These are phyloP conservation scores for Sicyos baderoa DNA, from an alignment of 306 rosid species.

Conservation along the genomic window DNA sequence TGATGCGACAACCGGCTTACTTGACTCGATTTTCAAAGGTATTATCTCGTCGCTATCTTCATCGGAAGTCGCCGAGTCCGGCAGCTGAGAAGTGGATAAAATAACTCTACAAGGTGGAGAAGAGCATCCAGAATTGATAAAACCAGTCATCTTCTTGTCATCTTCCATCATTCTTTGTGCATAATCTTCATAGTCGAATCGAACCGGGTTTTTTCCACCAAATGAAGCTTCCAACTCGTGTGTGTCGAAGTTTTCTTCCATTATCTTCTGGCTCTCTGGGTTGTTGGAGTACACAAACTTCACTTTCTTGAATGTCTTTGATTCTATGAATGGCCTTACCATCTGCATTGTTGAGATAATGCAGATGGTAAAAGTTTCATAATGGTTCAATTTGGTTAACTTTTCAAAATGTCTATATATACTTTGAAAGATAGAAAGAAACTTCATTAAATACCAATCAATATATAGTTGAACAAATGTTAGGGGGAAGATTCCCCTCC, in stretches of 20 bases:
- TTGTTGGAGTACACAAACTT: constrained; percentile 57
- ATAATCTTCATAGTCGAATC: constrained; percentile 39
- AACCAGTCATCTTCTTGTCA: constrained; percentile 36
- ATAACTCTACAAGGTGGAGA: constrained; percentile 17
- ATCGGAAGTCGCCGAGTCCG: background rate
- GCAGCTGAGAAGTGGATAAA: constrained; percentile 8
- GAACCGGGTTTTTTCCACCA: constrained; percentile 47
- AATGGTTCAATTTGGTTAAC: too few species aligned
- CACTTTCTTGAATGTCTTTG: constrained; percentile 55
- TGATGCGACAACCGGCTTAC: background rate
- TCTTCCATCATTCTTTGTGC: constrained; percentile 51
- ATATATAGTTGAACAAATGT: too few species aligned
- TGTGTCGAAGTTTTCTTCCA: constrained; percentile 54
- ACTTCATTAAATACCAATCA: too few species aligned
- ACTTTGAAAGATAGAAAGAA: too few species aligned
- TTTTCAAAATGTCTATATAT: too few species aligned
- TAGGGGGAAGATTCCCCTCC: too few species aligned
- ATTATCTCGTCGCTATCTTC: background rate
- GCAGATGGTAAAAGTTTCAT: too few species aligned
- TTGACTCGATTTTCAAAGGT: background rate
- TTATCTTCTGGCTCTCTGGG: constrained; percentile 41
- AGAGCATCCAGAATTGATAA: constrained; percentile 31
- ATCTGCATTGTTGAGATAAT: too few species aligned
- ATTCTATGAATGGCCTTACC: constrained; percentile 75
- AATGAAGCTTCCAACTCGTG: constrained; percentile 52